Percentiles rank a stretch among this genome's conserved stretches.
Evolutionary conservation across 2,329 filamentous ascomycete species (phyloP).

Genomic region (Zymoseptoria tritici): DNA sequence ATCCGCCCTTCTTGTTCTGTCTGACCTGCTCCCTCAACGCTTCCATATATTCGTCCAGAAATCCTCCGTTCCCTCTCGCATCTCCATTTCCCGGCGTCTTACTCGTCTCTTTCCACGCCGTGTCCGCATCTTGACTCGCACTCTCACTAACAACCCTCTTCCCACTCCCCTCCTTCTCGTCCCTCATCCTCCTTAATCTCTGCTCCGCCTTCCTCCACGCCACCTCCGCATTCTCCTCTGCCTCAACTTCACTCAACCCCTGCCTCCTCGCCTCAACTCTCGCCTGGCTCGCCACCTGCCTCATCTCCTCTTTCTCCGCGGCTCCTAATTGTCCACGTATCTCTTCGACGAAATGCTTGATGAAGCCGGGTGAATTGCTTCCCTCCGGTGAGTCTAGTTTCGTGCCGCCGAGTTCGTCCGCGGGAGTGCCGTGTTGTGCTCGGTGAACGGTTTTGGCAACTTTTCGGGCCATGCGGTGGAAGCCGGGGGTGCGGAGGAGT

Average conservation of each 20-base stretch:
- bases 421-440: constrained; percentile 41
- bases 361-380: constrained; percentile 31
- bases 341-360: constrained; percentile 48
- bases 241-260: constrained; percentile 5
- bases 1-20: constrained; percentile 13
- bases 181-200: constrained; percentile 7
- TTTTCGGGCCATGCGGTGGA: constrained; percentile 47
- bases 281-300: not conserved
- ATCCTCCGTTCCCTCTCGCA: constrained; percentile 17
- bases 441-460: constrained; percentile 42
- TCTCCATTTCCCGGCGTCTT: constrained; percentile 6
- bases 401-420: constrained; percentile 42
- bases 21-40: constrained; percentile 25
- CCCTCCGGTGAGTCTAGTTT: constrained; percentile 33
- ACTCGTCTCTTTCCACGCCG: constrained; percentile 22
- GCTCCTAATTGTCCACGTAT: constrained; percentile 31
- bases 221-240: constrained; percentile 14
- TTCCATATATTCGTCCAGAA: constrained; percentile 25
- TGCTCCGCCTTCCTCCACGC: constrained; percentile 7
- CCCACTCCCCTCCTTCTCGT: constrained; percentile 1
- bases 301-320: constrained; percentile 14
- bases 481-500: constrained; percentile 48
- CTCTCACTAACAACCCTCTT: constrained; percentile 4
- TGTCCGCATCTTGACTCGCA: constrained; percentile 16
- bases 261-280: constrained; percentile 7